Evolutionary conservation across 2,329 filamentous ascomycete genomes (phyloP), one percentile per base, ranked within the genome.

Genomic region (Volutella citrinella): DNA sequence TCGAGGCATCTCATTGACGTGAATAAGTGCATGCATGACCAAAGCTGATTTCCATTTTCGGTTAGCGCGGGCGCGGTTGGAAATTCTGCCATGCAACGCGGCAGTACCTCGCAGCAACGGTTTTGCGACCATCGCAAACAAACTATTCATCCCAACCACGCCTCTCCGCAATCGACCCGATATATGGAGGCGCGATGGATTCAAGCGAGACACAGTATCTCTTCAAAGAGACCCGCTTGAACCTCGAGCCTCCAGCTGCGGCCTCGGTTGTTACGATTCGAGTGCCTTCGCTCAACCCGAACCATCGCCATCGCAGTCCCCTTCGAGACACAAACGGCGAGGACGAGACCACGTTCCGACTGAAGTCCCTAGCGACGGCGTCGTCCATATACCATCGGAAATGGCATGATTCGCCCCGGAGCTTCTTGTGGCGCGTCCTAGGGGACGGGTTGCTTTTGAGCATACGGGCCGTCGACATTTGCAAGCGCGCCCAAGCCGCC

Each of bases 361-460:
- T 76, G 40, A 81, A 78, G 44, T 78, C 86, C 55, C 68, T 96
- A 33, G 87, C 91, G 17, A 82, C 73, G 3, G 78, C 89, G 19
- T 84, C 87, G 18, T 88, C 87, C 4, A 75, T 97, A 36, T 95
- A 87, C 67, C 89, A 95, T 62, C 81, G 93, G 35, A 77, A 78
- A 59, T 77, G 84, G 59, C 79, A 84, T 54, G 71, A 76, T 45
- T 82, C 84, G 45, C 93, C 93, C 23, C 82, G 86, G 56, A 87
- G 80, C 61, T 94, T 97, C 57, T 74, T 95, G 29, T 98, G 93
- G 93, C 80, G 91, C 49, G 75, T 97, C 23, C 66, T 96, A 41
- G 84, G 95, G 54, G 80, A 87, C 52, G 80, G 81, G 54, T 85
- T 78, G 48, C 71, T 88, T 43, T 72, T 98, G 49, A 91, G 93